Conservation (phyloP, 345 rosid genomes). For the Sonneratia alba region DNA sequence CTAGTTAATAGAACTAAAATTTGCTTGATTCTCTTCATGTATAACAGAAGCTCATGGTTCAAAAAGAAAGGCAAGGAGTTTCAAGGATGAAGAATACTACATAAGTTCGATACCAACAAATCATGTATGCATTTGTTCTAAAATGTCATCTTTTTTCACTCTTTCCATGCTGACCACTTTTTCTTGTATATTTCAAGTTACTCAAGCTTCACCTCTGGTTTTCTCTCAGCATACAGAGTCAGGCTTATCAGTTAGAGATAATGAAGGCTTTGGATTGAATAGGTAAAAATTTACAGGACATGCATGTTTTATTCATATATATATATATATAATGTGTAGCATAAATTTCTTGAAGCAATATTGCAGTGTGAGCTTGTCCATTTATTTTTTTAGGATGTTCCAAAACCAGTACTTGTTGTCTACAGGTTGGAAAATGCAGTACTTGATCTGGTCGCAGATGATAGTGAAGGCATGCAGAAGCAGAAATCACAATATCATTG, state of each 20-base stretch:
- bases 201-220: slow-evolving; percentile 8
- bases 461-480: slow-evolving; percentile 65
- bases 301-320: neutral
- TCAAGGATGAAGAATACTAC: slow-evolving; percentile 79
- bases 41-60: slow-evolving; percentile 32
- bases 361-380: neutral
- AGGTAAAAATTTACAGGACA: slow-evolving; percentile 32
- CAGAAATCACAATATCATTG: slow-evolving; percentile 70
- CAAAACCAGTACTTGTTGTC: neutral
- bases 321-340: neutral
- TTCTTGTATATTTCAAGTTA: neutral
- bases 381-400: neutral
- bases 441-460: slow-evolving; percentile 91
- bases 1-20: slow-evolving; percentile 2
- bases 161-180: neutral
- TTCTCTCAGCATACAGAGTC: slow-evolving; percentile 67
- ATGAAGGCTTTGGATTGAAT: slow-evolving; percentile 74
- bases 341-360: neutral
- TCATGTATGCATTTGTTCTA: slow-evolving; percentile 43
- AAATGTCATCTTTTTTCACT: neutral
- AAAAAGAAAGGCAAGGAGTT: slow-evolving; percentile 66
- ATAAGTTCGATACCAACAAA: slow-evolving; percentile 81
- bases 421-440: slow-evolving; percentile 81
- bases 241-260: slow-evolving; percentile 65
- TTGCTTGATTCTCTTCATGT: slow-evolving; percentile 6